Evolutionary conservation across 2,329 filamentous ascomycete genomes (phyloP), one percentile per base, ranked within the genome.

Genomic region (Cercospora sp.): DNA sequence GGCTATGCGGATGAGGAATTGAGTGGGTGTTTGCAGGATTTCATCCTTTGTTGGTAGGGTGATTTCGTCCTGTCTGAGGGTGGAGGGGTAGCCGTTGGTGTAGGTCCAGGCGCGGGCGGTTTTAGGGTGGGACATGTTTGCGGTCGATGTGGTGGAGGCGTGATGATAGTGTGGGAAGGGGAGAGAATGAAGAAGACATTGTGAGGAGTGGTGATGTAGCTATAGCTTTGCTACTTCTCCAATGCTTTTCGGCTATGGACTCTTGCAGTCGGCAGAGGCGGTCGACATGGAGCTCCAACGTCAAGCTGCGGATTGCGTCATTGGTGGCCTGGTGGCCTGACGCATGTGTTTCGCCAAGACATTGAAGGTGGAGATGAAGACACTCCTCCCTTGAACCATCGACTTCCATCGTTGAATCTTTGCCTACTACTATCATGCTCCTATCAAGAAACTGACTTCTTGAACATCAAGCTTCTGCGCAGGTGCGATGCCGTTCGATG

Each of bases 91-190:
- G 48, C 77, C 77, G 30, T 72, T 75, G 28, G 73, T 77, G 69
- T 77, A 79, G 16, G 73, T 75, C 77, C 77, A 79, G 55, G 77
- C 77, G 64, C 70, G 73, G 58, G 70, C 70, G 66, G 69, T 58
- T 16, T 60, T 65, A 33, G 69, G 62, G 61, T 68, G 69, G 12
- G 73, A 60, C 74, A n/a, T n/a, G n/a, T n/a, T n/a, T n/a, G n/a
- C n/a, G n/a, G n/a, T n/a, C n/a, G n/a, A n/a, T n/a, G n/a, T n/a
- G n/a, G n/a, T n/a, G n/a, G n/a, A n/a, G n/a, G n/a, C n/a, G n/a
- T n/a, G n/a, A n/a, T n/a, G n/a, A n/a, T n/a, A n/a, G n/a, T 18
- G 7, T 33, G 16, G 3, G 26, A 20, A 8, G 55, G 12, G 16
- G 7, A 16, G 26, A 4, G 13, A 13, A 16, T 58, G 53, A 58